Percentiles rank a stretch among this genome's conserved stretches.
phyloP scores from a whole-genome alignment of 371 early-diverging fungal genomes.

The Actinomucor elegans region DNA sequence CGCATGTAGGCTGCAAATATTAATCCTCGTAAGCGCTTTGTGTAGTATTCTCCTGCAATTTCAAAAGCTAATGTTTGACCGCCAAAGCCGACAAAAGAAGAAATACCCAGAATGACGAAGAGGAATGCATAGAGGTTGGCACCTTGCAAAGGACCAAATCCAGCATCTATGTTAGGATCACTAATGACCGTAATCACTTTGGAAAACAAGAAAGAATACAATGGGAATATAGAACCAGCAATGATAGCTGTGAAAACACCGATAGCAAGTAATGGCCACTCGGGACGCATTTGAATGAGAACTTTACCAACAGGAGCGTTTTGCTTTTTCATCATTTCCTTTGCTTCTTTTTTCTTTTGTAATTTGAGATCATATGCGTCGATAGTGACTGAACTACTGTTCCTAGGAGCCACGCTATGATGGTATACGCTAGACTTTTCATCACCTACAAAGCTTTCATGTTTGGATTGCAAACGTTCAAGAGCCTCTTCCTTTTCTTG shows the following conservation, averaged over 20 bases:
- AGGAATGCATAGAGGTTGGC: conserved; percentile 71
- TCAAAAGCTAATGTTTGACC: conserved; percentile 39
- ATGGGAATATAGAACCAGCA: conserved; percentile 51
- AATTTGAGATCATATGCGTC: not conserved
- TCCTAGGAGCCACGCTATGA: too few species aligned
- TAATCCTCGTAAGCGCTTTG: conserved; percentile 55
- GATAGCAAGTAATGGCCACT: conserved; percentile 30
- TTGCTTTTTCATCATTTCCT: conserved; percentile 34
- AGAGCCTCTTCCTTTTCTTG: not conserved
- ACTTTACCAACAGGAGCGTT: conserved; percentile 48
- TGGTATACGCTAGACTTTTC: not conserved
- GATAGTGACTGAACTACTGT: not conserved
- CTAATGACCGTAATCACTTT: conserved; percentile 17
- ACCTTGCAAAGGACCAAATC: conserved; percentile 40
- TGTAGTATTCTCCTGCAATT: conserved; percentile 55
- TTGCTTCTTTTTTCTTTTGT: not conserved
- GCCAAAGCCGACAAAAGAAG: conserved; percentile 41
- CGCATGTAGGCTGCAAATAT: conserved; percentile 61
- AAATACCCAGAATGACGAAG: conserved; percentile 56
- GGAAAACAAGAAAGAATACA: conserved; percentile 29
- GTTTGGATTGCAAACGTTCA: not conserved
- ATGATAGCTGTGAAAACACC: conserved; percentile 44
- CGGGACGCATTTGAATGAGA: conserved; percentile 27
- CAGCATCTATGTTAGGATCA: conserved; percentile 18
- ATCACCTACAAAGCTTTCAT: not conserved